Percentiles rank a stretch among this genome's conserved stretches.
phyloP scores from a whole-genome alignment of 257 asterid genomes.

The Solanum paucissectum region DNA sequence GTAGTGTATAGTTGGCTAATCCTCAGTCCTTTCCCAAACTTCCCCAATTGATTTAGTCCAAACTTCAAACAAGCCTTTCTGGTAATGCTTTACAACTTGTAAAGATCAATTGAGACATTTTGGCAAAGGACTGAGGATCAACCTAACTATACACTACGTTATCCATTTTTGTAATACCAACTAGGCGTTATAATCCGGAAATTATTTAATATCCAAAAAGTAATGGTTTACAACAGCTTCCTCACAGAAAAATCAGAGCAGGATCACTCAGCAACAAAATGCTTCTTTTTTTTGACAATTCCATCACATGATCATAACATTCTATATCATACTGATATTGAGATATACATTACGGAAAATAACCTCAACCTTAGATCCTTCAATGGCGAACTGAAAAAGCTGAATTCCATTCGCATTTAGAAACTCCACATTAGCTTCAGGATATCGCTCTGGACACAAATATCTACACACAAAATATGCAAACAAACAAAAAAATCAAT shows the following conservation, averaged over 20 bases:
- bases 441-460: conserved; percentile 90
- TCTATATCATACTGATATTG: not conserved
- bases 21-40: not conserved
- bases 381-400: conserved; percentile 73
- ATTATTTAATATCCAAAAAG: not conserved
- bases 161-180: not conserved
- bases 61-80: not conserved
- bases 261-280: not conserved
- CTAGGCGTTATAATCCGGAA: not conserved
- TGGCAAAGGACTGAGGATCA: not conserved
- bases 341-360: not conserved
- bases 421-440: conserved; percentile 54
- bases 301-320: not conserved
- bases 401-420: conserved; percentile 63
- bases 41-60: not conserved
- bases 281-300: not conserved
- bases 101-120: not conserved
- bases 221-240: not conserved
- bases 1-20: not conserved
- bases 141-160: not conserved
- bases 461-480: conserved; percentile 51
- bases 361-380: conserved; percentile 73
- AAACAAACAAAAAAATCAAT: not conserved
- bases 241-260: not conserved
- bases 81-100: not conserved